Conservation (phyloP, 352 stramenopile genomes). For the Phytopythium helicoides region DNA sequence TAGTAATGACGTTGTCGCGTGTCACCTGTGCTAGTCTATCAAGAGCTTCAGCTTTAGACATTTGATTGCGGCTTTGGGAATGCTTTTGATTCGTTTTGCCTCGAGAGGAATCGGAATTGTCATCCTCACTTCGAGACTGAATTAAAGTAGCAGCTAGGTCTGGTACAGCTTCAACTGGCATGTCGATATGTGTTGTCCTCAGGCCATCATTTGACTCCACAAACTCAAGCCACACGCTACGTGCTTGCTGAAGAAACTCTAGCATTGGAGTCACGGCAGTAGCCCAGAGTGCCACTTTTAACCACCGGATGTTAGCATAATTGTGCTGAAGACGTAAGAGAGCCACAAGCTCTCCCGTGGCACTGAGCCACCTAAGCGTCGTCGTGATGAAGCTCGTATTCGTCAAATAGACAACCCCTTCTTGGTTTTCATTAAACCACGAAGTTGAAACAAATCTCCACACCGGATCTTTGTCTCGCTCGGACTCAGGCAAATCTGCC, state of each 20-base stretch:
- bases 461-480: conserved; percentile 42
- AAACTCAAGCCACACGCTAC: conserved; percentile 47
- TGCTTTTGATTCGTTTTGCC: too few relatives aligned
- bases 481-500: conserved; percentile 44
- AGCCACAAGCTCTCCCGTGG: too few relatives aligned
- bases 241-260: conserved; percentile 47
- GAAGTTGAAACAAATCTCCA: conserved; percentile 33
- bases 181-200: neutral
- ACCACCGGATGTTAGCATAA: conserved; percentile 14
- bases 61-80: too few relatives aligned
- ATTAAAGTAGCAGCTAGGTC: too few relatives aligned
- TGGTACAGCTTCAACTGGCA: neutral
- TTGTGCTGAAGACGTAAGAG: too few relatives aligned
- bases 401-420: conserved; percentile 42
- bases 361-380: too few relatives aligned
- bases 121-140: too few relatives aligned
- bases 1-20: too few relatives aligned
- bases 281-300: conserved; percentile 30
- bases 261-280: conserved; percentile 33
- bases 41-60: too few relatives aligned
- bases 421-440: conserved; percentile 26
- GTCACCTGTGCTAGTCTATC: too few relatives aligned
- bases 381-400: conserved; percentile 48
- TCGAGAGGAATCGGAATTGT: too few relatives aligned
- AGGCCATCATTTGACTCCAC: conserved; percentile 21